Percentiles rank a stretch among this genome's conserved stretches.
Evolutionary conservation across 257 asterid genomes (phyloP).

Genomic region (Scutellaria galericulata): DNA sequence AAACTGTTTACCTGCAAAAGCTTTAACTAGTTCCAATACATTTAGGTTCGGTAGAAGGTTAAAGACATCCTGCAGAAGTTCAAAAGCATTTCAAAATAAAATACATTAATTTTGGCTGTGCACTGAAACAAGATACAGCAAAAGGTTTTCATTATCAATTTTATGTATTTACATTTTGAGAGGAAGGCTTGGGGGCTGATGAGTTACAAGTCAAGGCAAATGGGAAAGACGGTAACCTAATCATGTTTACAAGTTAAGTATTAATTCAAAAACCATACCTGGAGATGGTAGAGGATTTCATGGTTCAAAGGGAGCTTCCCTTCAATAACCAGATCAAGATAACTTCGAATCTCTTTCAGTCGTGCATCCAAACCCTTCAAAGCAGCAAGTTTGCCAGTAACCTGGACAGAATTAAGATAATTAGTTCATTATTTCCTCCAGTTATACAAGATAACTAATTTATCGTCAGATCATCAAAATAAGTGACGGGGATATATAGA

Average conservation of each 20-base stretch:
- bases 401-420: conserved; percentile 48
- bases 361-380: conserved; percentile 96
- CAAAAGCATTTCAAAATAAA: conserved; percentile 31
- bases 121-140: neutral
- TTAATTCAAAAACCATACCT: conserved; percentile 51
- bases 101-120: neutral
- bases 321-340: conserved; percentile 84
- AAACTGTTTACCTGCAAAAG: conserved; percentile 70
- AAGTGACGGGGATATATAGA: neutral
- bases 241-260: neutral
- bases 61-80: conserved; percentile 74
- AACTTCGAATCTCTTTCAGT: conserved; percentile 77
- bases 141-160: neutral
- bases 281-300: conserved; percentile 92
- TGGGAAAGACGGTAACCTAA: neutral
- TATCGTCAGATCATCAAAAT: neutral
- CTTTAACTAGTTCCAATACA: conserved; percentile 73
- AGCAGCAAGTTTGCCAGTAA: conserved; percentile 92
- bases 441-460: conserved; percentile 13
- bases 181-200: neutral
- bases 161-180: neutral
- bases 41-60: conserved; percentile 92
- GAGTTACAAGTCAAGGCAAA: neutral
- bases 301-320: conserved; percentile 94
- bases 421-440: conserved; percentile 28